phyloP scores from a whole-genome alignment of 306 rosid species.

The Pueraria montana region DNA sequence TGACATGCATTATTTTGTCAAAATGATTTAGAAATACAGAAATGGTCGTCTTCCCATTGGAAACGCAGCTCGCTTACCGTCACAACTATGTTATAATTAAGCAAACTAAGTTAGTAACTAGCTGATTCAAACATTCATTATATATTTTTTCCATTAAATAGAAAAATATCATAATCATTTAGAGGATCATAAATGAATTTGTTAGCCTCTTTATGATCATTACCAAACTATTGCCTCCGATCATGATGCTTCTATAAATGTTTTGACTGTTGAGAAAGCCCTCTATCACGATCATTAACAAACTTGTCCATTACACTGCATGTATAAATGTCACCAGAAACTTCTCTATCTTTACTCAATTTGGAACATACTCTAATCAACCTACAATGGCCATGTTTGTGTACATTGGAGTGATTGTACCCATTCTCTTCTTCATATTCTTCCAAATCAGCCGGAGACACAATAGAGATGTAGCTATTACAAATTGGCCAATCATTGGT shows the following conservation, averaged over 20 bases:
- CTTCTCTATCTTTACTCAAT: background rate
- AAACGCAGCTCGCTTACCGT: too few species aligned
- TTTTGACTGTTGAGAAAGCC: background rate
- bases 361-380: background rate
- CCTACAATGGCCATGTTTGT: background rate
- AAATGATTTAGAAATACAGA: too few species aligned
- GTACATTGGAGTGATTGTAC: background rate
- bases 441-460: background rate
- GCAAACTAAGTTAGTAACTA: too few species aligned
- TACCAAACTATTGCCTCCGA: background rate
- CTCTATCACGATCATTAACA: background rate
- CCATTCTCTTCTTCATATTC: conserved; percentile 13
- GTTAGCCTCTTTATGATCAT: background rate
- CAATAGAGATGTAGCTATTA: background rate
- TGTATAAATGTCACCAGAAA: background rate
- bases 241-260: background rate
- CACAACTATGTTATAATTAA: too few species aligned
- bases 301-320: background rate
- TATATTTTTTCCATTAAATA: background rate
- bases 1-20: too few species aligned
- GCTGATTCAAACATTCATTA: too few species aligned
- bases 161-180: background rate
- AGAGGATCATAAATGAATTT: background rate
- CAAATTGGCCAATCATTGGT: conserved; percentile 49
- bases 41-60: too few species aligned